phyloP scores from a whole-genome alignment of 2,329 filamentous ascomycete genomes.

The Aspergillus sp. region DNA sequence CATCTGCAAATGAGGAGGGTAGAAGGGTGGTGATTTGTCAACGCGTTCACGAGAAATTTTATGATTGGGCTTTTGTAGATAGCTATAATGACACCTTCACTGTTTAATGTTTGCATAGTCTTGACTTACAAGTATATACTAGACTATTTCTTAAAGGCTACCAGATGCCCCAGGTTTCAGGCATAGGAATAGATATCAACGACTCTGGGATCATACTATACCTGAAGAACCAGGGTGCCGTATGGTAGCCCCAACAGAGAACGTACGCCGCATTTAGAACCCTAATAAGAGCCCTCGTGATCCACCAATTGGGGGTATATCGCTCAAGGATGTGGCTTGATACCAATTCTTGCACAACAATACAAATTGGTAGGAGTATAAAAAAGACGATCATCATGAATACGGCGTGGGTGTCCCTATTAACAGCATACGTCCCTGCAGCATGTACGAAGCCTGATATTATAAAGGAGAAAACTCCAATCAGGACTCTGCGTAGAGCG shows the following conservation, averaged over 20 bases:
- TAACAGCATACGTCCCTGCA: constrained; percentile 15
- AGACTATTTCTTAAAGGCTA: neutral
- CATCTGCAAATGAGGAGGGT: constrained; percentile 34
- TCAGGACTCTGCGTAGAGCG: constrained; percentile 1
- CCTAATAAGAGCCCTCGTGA: constrained; percentile 5
- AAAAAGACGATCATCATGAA: constrained; percentile 20
- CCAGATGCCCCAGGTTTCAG: constrained; percentile 1
- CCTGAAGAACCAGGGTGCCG: constrained; percentile 18
- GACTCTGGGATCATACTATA: constrained; percentile 18
- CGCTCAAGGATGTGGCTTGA: neutral
- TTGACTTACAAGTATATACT: neutral
- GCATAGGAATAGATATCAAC: constrained; percentile 1
- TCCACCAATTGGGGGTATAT: neutral
- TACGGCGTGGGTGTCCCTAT: constrained; percentile 1
- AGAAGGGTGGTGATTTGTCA: constrained; percentile 30
- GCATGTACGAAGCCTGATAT: constrained; percentile 15
- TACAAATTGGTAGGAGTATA: constrained; percentile 11
- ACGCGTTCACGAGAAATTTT: neutral
- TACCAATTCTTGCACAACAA: constrained; percentile 13
- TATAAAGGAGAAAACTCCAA: constrained; percentile 13
- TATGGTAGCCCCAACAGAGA: constrained; percentile 13
- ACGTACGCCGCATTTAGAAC: constrained; percentile 9
- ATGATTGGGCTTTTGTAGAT: neutral
- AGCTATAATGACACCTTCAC: neutral
- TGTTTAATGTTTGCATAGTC: neutral